Evolutionary conservation across 2,329 filamentous ascomycete genomes (phyloP).

Genomic region (Penicillium sp.): DNA sequence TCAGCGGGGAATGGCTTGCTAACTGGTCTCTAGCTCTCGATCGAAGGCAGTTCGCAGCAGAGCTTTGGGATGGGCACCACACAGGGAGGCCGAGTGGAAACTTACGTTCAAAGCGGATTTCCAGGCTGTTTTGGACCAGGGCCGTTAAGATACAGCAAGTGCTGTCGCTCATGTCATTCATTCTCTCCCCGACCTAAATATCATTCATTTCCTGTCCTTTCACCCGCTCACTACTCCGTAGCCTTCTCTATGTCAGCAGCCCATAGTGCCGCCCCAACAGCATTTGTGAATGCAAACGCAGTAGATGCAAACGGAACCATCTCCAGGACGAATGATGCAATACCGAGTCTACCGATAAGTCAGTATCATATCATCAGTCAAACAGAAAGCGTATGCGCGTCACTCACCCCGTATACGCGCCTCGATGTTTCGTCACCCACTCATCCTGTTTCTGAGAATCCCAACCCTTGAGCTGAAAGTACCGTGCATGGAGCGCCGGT

Average conservation of each 20-base stretch:
- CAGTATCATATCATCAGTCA: conserved; percentile 2
- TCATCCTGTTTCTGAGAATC: conserved; percentile 58
- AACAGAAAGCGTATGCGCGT: background rate
- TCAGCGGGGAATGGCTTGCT: too few species aligned
- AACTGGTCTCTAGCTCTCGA: too few species aligned
- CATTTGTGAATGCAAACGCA: conserved; percentile 85
- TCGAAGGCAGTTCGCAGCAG: too few species aligned
- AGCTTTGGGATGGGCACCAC: too few species aligned
- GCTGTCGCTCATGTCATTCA: too few species aligned
- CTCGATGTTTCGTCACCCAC: conserved; percentile 66
- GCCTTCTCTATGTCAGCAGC: conserved; percentile 73
- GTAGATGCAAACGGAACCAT: conserved; percentile 79
- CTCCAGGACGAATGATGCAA: conserved; percentile 76
- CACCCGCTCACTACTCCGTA: conserved; percentile 22
- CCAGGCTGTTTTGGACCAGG: too few species aligned
- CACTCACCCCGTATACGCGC: conserved; percentile 74
- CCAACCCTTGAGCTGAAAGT: conserved; percentile 91
- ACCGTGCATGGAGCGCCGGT: conserved; percentile 58
- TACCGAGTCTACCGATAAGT: conserved; percentile 53
- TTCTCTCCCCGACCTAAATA: background rate
- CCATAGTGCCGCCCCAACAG: conserved; percentile 90
- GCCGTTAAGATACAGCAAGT: too few species aligned
- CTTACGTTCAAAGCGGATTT: too few species aligned
- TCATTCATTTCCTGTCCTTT: background rate
- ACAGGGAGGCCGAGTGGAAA: too few species aligned